Percentiles rank a stretch among this genome's conserved stretches.
Conservation (phyloP, 1,284 basidiomycete species). For the Pseudozyma pruni region DNA sequence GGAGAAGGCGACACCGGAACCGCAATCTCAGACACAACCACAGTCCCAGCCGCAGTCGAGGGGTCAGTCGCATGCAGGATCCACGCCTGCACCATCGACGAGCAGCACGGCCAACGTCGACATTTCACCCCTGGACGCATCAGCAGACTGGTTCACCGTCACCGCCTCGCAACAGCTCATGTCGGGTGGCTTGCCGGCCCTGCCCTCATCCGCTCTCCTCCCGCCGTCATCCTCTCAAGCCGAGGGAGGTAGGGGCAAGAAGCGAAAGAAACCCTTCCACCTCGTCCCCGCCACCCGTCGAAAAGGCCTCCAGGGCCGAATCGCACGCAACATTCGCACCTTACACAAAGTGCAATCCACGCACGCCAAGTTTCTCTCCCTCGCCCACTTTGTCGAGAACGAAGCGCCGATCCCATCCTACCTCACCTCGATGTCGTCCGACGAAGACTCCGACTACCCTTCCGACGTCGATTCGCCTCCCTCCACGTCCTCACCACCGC, state of each 20-base stretch:
- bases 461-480: conserved; percentile 43
- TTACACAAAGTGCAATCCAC: conserved; percentile 60
- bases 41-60: background rate
- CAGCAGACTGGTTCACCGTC: conserved; percentile 55
- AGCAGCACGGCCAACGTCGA: background rate
- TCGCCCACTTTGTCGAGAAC: conserved; percentile 58
- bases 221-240: background rate
- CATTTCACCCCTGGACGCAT: conserved; percentile 14
- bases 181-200: conserved; percentile 39
- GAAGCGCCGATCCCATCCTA: conserved; percentile 63
- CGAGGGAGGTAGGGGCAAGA: conserved; percentile 1
- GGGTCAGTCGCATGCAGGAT: conserved; percentile 3
- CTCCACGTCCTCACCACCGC: background rate
- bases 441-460: conserved; percentile 57
- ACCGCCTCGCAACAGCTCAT: conserved; percentile 49
- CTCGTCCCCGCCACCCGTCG: conserved; percentile 40
- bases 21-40: conserved; percentile 13
- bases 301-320: conserved; percentile 47
- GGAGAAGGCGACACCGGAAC: conserved; percentile 36
- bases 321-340: conserved; percentile 60
- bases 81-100: conserved; percentile 9
- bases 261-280: conserved; percentile 29
- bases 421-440: conserved; percentile 52
- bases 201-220: conserved; percentile 25
- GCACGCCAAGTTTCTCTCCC: conserved; percentile 57